Percentiles rank a stretch among this genome's conserved stretches.
Evolutionary conservation across 2,329 filamentous ascomycete species (phyloP).

Genomic region (Pseudocercospora cruenta): DNA sequence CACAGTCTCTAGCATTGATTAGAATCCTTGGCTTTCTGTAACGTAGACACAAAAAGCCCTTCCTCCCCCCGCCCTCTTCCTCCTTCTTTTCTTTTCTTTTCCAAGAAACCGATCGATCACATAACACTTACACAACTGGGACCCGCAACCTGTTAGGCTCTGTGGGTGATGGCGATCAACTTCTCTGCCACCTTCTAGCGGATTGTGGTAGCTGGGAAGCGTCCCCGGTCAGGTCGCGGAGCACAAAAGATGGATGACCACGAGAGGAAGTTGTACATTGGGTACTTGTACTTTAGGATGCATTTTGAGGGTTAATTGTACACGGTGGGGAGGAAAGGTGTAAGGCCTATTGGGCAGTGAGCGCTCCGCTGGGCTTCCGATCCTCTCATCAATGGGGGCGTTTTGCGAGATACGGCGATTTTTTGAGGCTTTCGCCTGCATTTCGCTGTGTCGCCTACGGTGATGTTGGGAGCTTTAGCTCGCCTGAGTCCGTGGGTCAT

Average conservation of each 20-base stretch:
- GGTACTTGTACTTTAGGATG: neutral
- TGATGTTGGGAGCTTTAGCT: neutral
- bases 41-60: neutral
- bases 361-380: neutral
- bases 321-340: no score
- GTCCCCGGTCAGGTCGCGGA: neutral
- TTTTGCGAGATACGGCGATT: neutral
- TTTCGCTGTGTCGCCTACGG: neutral
- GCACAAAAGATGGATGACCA: neutral
- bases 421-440: neutral
- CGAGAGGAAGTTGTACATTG: neutral
- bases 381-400: neutral
- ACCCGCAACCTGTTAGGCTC: neutral
- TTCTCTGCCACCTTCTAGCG: neutral
- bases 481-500: neutral
- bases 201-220: neutral
- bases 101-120: neutral
- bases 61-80: neutral
- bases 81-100: neutral
- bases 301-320: neutral
- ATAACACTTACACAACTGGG: neutral
- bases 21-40: neutral
- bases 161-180: neutral
- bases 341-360: no score
- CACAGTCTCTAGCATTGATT: neutral